Evolutionary conservation across 352 stramenopile species (phyloP), one percentile per base, ranked within the genome.

Genomic region (Globisporangium megalacanthum): DNA sequence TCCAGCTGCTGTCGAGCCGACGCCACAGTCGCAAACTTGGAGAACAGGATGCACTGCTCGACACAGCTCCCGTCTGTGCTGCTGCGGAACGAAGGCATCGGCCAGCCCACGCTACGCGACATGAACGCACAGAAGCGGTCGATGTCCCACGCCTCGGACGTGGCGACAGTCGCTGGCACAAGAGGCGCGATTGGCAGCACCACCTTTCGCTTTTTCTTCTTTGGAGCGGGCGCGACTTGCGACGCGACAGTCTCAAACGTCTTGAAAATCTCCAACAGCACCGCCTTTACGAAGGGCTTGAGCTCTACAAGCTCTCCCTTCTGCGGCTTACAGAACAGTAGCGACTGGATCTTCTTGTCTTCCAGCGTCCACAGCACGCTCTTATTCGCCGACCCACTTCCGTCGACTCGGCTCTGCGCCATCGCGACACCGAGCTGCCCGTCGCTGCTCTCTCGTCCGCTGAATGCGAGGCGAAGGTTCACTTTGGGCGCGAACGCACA

Each of bases 11-110:
- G 61, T 6, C 73, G 68, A 20, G 61, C 72, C 6, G 73, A 75
- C 17, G 60, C 60, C 6, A 49, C 46, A 13, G 73, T 65, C 29
- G 76, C 73, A 60, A 73, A 82, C 51, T 86, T 86, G 17, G 80
- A 87, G 58, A 93, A 93, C n/a, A 75, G 47, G 37, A 92, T 64
- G 53, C 77, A 91, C 61, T 74, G 65, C 48, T 74, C 63, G 33
- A 58, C 36, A 6, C 49, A 37, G 10, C 17, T 48, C 1, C 52
- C 35, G 19, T 36, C 20, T 9, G 31, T 20, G n/a, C 52, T 31
- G 35, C 17, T n/a, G n/a, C 50, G 37, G 14, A 37, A 35, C 14
- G 41, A 36, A 42, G 54, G 42, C 29, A 52, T 45, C 1, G 50
- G 63, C 33, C 56, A 50, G 4, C 56, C 58, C 17, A 73, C 35